These are phyloP conservation scores for Scleroderma bovista DNA, from an alignment of 768 basidiomycete genomes.

Conservation along the genomic window DNA sequence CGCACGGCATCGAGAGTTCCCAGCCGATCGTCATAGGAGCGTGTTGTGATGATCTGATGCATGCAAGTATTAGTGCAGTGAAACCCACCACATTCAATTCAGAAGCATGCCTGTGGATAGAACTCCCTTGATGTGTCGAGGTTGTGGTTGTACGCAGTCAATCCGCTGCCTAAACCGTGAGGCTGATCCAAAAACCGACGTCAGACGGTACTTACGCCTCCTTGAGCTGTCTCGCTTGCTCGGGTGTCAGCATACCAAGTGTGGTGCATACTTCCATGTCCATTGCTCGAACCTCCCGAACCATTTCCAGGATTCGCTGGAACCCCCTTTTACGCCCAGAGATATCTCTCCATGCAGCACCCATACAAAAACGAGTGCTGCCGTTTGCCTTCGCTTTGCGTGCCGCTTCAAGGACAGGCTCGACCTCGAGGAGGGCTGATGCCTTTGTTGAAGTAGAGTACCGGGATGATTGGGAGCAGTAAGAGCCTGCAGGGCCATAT, in stretches of 20 bases:
- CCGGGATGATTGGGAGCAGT: constrained; percentile 96
- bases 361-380: constrained; percentile 98
- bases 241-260: constrained; percentile 92
- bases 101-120: constrained; percentile 73
- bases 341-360: constrained; percentile 95
- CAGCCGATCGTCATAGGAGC: constrained; percentile 90
- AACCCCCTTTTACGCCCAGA: constrained; percentile 91
- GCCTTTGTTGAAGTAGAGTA: constrained; percentile 88
- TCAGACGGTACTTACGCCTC: constrained; percentile 63
- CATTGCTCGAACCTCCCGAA: constrained; percentile 84
- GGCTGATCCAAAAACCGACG: not conserved
- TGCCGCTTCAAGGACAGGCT: constrained; percentile 90
- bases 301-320: constrained; percentile 90
- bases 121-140: constrained; percentile 96
- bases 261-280: constrained; percentile 99
- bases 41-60: constrained; percentile 84
- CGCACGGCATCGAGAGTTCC: constrained; percentile 87
- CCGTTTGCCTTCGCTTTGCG: constrained; percentile 94
- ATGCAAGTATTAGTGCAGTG: constrained; percentile 4
- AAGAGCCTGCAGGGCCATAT: constrained; percentile 58
- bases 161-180: constrained; percentile 45
- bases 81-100: not conserved
- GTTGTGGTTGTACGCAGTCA: constrained; percentile 99
- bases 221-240: constrained; percentile 88
- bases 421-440: constrained; percentile 79